Evolutionary conservation across 2,329 filamentous ascomycete species (phyloP), one percentile per base, ranked within the genome.

Genomic region (Pestalotiopsis sp.): DNA sequence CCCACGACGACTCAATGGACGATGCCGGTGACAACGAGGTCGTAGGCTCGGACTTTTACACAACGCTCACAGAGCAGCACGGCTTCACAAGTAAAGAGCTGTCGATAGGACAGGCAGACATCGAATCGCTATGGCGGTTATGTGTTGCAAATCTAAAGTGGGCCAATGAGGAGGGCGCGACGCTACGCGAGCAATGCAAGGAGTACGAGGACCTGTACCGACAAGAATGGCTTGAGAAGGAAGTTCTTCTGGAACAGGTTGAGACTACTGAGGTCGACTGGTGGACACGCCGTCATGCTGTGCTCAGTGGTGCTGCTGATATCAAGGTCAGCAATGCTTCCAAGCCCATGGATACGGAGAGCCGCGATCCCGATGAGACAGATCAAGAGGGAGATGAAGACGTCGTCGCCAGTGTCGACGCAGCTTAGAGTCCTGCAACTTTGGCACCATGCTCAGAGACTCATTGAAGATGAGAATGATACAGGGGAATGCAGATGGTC

Each of bases 181-280:
- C 84, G 52, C 83, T 96, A 65, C 87, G 86, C 73, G 83, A 83
- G 67, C 90, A 94, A 78, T 89, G 90, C 72, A 89, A 90, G 71
- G 82, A 83, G 58, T 86, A 92, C 78, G 92, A 95, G 78, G 87
- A 88, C 45, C 75, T 85, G 13, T 90, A 92, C 79, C 89, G 89
- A 77, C 85, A 89, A 70, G 92, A 94, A 77, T 96, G 93, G 93
- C 82, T 89, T 14, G 90, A 93, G 80, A 95, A 95, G 80, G 93
- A 96, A 80, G 86, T 93, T 38, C 80, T 95, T 20, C 80, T 96
- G n/a, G 89, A 93, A 68, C 93, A 94, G 75, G 86, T 92, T 40
- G 86, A 93, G 73, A 80, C 86, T 74, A 86, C 83, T 74, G 93
- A 95, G 78, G 84, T 88, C 41, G 89, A 91, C 77, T 90, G 91